Percentiles rank a stretch among this genome's conserved stretches.
These are phyloP conservation scores for Nicotiana otophora DNA, from an alignment of 257 asterid species.

Conservation along the genomic window DNA sequence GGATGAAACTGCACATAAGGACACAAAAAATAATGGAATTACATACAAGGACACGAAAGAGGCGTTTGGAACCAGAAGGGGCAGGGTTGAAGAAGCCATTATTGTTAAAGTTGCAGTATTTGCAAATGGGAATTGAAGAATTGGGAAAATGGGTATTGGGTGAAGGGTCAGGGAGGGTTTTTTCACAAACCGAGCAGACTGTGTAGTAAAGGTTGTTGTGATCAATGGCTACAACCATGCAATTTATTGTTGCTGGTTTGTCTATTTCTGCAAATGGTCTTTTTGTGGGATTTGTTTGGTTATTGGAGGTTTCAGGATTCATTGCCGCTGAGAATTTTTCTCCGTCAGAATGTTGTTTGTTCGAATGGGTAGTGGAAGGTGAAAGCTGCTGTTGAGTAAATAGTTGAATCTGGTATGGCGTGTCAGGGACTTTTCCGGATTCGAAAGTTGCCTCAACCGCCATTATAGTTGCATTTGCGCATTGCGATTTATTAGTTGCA, in stretches of 20 bases:
- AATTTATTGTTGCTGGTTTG: slow-evolving; percentile 35
- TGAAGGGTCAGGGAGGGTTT: slow-evolving; percentile 39
- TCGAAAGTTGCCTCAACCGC: too few species aligned
- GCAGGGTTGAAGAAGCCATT: slow-evolving; percentile 20
- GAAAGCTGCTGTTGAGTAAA: not conserved
- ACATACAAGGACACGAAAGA: slow-evolving; percentile 78
- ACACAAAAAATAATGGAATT: not conserved
- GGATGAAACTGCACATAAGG: not conserved
- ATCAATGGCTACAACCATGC: slow-evolving; percentile 67
- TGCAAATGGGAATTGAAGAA: not conserved
- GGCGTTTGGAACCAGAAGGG: slow-evolving; percentile 53
- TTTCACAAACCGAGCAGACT: slow-evolving; percentile 71
- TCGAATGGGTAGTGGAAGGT: not conserved
- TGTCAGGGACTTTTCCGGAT: too few species aligned
- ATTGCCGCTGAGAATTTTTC: not conserved
- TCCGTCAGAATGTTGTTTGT: too few species aligned
- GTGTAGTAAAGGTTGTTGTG: slow-evolving; percentile 47
- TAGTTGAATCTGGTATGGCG: too few species aligned
- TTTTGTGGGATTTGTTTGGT: slow-evolving; percentile 30
- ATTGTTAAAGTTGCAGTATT: too few species aligned
- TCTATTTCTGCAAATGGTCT: slow-evolving; percentile 37
- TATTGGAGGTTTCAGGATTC: slow-evolving; percentile 17
- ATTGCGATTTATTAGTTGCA: too few species aligned
- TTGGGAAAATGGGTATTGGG: slow-evolving; percentile 7
- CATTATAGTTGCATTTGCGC: too few species aligned